Percentiles rank a stretch among this genome's conserved stretches.
Evolutionary conservation across 805 yeast genomes (phyloP).

Genomic region (Sugiyamaella floridensis): DNA sequence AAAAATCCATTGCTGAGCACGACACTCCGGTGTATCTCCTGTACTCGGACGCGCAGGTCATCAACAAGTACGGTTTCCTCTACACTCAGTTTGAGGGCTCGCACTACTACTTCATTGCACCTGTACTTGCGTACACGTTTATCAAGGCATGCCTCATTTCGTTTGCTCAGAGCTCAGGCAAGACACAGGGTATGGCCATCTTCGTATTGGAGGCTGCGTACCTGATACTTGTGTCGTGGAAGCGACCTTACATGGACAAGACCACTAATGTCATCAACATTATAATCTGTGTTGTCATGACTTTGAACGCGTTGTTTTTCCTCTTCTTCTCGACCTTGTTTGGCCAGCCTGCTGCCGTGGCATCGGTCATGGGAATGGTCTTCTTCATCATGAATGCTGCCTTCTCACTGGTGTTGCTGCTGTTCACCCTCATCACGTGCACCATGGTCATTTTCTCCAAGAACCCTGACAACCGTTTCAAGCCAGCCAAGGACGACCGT

Average conservation of each 20-base stretch:
- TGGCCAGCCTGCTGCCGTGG: conserved; percentile 70
- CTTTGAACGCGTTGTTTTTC: conserved; percentile 77
- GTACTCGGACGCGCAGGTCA: conserved; percentile 66
- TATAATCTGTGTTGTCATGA: conserved; percentile 60
- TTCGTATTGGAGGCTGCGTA: conserved; percentile 71
- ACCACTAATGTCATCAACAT: conserved; percentile 75
- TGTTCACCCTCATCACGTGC: conserved; percentile 62
- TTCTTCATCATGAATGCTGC: conserved; percentile 88
- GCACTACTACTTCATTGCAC: conserved; percentile 76
- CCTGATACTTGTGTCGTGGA: conserved; percentile 54
- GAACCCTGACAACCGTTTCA: conserved; percentile 83
- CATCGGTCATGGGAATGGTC: conserved; percentile 86
- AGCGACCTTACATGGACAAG: conserved; percentile 71
- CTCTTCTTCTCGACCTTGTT: conserved; percentile 79
- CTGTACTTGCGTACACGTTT: conserved; percentile 52
- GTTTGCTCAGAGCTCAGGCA: conserved; percentile 73
- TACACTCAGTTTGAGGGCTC: conserved; percentile 83
- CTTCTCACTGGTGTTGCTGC: conserved; percentile 65
- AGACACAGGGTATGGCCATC: conserved; percentile 68
- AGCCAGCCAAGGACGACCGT: conserved; percentile 88
- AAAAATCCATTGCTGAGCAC: conserved; percentile 47
- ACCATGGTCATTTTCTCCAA: conserved; percentile 59
- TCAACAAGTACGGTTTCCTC: conserved; percentile 79
- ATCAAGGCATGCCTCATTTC: conserved; percentile 68
- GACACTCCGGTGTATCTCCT: conserved; percentile 82